Base-by-base conservation (phyloP, 1,139 yeast genomes). In the Meyerozyma smithsonii region DNA sequence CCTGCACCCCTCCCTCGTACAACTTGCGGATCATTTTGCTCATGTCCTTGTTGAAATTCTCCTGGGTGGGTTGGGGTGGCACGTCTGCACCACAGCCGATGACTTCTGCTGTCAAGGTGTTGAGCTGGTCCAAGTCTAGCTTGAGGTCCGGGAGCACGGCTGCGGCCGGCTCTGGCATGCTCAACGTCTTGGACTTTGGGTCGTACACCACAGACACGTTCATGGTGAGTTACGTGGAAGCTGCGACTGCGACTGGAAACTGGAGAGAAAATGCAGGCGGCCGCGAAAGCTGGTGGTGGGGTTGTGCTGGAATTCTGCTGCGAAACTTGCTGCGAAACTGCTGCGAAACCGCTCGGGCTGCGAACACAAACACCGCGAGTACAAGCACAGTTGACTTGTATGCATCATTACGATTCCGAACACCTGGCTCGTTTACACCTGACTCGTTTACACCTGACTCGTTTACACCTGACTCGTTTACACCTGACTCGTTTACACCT, bases 1-100 rank as follows among this genome's bases (percentile, higher is more conserved):
- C 70, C 36, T 69, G 73, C 6, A 82, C 73, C 1, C 94, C 97
- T 14, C 84, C 69, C 42, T 82, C 89, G 46, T 83, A 83, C 56
- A 89, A 67, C 54, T 85, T 85, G 49, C 78, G 79, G 40, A 87
- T 78, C 76, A 86, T 75, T 45, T 74, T 74, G 14, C 83, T 70
- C 46, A 85, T 59, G 45, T 78, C 79, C 45, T 79, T 77, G 50
- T 76, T 74, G 62, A 72, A 77, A 19, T 59, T 60, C 38, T 77
- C 79, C 15, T 63, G 62, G 0, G 74, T 54, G n/a, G 82, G 79
- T 15, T 77, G 73, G 8, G 95, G 88, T 28, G 86, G 86, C 10
- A 86, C 79, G 40, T 85, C 92, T 19, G 77, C 66, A 33, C 80
- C 81, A 40, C 72, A 62, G 33, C 73, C 73, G 32, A 84, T 72